Evolutionary conservation across 805 yeast genomes (phyloP), one percentile per base, ranked within the genome.

Genomic region (Starmerella potacharoeniae): DNA sequence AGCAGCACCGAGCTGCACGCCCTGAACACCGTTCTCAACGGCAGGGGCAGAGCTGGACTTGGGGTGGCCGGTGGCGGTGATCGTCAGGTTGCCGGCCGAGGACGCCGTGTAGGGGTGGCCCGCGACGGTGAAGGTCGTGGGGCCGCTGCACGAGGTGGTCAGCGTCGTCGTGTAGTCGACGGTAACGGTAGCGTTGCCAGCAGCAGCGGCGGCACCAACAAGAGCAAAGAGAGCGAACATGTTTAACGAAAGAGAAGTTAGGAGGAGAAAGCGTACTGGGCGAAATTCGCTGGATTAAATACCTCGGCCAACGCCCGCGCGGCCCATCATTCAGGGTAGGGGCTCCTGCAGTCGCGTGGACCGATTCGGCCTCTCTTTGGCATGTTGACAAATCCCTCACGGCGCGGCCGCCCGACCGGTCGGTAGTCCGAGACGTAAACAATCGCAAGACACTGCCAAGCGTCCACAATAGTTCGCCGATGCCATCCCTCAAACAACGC

Each of bases 141-240:
- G 52, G 28, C 40, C 36, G 28, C 53, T 33, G 53, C 56, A 54
- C 35, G 56, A 52, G 29, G 50, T 54, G 42, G 56, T 54, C 45
- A 48, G 41, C 36, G 44, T 49, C 39, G 37, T 41, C 29, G 53
- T 50, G 42, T 52, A 16, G 41, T 49, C 56, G 31, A 54, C 53
- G n/a, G 50, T 49, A 34, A 47, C 45, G 14, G 52, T 44, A 14
- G 52, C 43, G 47, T 47, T 49, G 16, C 30, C 33, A 7, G 40
- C 39, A 28, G 47, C 44, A 5, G 52, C 31, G 28, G 42, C 49
- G 46, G 56, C 22, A 16, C 50, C 49, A 40, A 49, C 34, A 30
- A 48, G 55, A 48, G 55, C 44, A 30, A 52, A 43, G 35, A 52
- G 28, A 16, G 57, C 36, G 36, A 44, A 8, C 58, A 55, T 55